Conservation (phyloP, 805 yeast genomes). For the Cyberlindnera euphorbiae region DNA sequence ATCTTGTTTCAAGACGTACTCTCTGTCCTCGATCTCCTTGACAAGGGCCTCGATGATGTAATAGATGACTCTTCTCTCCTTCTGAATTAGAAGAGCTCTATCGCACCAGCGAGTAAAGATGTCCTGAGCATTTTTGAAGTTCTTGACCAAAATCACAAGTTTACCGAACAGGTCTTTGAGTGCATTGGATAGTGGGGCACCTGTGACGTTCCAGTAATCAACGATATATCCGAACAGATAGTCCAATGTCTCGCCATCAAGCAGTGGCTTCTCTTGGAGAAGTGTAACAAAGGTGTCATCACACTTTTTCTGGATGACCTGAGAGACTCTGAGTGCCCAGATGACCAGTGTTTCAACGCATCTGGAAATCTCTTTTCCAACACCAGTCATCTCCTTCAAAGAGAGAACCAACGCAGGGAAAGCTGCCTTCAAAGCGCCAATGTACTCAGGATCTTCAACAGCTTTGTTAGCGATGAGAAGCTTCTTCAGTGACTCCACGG, state of each 20-base stretch:
- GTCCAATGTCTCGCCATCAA: conserved; percentile 21
- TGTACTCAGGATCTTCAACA: conserved; percentile 11
- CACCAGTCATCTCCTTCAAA: conserved; percentile 30
- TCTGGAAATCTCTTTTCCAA: conserved; percentile 34
- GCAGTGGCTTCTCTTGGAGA: conserved; percentile 5
- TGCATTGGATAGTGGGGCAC: conserved; percentile 68
- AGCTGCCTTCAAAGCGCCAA: conserved; percentile 12
- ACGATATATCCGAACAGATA: conserved; percentile 48
- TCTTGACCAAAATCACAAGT: conserved; percentile 37
- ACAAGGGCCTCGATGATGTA: conserved; percentile 54
- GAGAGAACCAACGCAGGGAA: conserved; percentile 30
- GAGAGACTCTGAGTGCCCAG: conserved; percentile 57
- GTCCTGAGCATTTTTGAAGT: conserved; percentile 19
- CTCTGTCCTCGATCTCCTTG: conserved; percentile 38
- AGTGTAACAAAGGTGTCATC: conserved; percentile 2
- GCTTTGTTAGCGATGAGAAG: conserved; percentile 18
- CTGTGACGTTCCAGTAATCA: conserved; percentile 68
- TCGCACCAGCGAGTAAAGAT: conserved; percentile 43
- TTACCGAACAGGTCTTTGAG: conserved; percentile 56
- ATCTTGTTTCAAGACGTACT: conserved; percentile 35
- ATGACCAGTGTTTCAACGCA: conserved; percentile 59
- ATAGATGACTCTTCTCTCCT: conserved; percentile 55
- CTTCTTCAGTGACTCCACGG: conserved; percentile 9
- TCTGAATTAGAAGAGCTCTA: conserved; percentile 38
- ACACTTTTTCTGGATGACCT: conserved; percentile 25